A percentile compares a stretch with the other conserved stretches of the same genome.
Conservation (phyloP, 2,329 filamentous ascomycete species). For the Mariannaea elegans region DNA sequence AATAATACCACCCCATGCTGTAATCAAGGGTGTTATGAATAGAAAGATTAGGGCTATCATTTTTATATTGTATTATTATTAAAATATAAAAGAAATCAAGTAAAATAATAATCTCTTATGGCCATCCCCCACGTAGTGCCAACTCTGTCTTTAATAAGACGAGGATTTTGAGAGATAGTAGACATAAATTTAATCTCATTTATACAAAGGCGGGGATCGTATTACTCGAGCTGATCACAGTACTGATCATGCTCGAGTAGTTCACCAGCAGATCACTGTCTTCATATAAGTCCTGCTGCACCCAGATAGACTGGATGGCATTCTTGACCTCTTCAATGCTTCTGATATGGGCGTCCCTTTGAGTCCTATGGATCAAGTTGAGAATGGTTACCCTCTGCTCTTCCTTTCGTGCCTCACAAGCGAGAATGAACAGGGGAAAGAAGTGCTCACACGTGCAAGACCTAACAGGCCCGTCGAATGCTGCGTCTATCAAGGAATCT, state of each 20-base stretch:
- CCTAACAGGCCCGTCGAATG: constrained; percentile 26
- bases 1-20: no score
- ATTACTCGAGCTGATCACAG: constrained; percentile 24
- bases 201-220: constrained; percentile 28
- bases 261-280: constrained; percentile 43
- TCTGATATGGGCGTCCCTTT: constrained; percentile 26
- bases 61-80: no score
- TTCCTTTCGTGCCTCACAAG: constrained; percentile 46
- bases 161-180: no score
- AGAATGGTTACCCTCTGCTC: constrained; percentile 43
- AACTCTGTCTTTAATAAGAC: no score
- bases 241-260: constrained; percentile 40
- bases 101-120: no score
- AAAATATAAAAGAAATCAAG: no score
- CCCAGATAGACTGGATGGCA: constrained; percentile 44
- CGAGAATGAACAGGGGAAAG: constrained; percentile 47
- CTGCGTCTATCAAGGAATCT: constrained; percentile 27
- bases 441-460: constrained; percentile 41
- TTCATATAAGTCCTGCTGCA: constrained; percentile 45
- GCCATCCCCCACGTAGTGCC: no score
- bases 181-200: no score
- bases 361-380: constrained; percentile 41
- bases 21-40: no score
- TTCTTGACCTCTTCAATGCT: constrained; percentile 35
- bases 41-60: no score